Conservation (phyloP, 2,329 filamentous ascomycete species). For the Raffaelea deltoideospora region DNA sequence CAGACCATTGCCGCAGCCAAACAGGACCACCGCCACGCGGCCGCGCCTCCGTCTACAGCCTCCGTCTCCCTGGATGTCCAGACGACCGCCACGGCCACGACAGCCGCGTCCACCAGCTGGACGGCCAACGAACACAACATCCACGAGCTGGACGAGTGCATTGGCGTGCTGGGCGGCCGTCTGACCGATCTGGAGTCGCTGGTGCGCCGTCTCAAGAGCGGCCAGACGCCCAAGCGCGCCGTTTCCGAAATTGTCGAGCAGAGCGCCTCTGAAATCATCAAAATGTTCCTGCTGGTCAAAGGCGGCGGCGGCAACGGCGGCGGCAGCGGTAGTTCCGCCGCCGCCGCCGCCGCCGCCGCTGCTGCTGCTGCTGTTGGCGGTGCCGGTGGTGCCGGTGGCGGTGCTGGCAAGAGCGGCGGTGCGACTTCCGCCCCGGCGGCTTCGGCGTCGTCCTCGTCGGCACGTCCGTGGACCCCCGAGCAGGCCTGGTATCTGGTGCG, state of each 20-base stretch:
- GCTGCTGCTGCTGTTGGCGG: background rate
- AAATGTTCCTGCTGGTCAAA: conserved; percentile 72
- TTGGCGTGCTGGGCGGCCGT: conserved; percentile 70
- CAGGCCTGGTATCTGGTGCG: conserved; percentile 89
- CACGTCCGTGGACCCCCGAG: conserved; percentile 58
- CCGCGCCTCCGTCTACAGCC: too few species aligned
- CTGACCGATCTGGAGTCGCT: conserved; percentile 94
- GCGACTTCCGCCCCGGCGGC: conserved; percentile 7
- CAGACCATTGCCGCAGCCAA: too few species aligned
- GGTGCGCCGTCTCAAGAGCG: conserved; percentile 74
- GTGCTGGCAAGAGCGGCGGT: background rate
- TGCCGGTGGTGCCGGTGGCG: background rate
- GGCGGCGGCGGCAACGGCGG: conserved; percentile 15
- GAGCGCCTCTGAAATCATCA: conserved; percentile 76
- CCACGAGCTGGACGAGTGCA: conserved; percentile 63
- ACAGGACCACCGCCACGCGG: too few species aligned
- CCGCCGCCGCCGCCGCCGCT: background rate
- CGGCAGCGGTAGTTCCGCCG: conserved; percentile 6
- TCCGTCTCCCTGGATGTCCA: too few species aligned
- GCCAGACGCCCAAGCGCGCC: conserved; percentile 67
- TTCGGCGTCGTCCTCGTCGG: conserved; percentile 11
- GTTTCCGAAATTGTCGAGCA: conserved; percentile 82
- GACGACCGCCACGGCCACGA: background rate
- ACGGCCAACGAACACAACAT: conserved; percentile 29
- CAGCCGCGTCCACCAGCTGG: background rate